A percentile compares a stretch with the other conserved stretches of the same genome.
Conservation (phyloP, 2,329 filamentous ascomycete species). For the Didymella lethalis region DNA sequence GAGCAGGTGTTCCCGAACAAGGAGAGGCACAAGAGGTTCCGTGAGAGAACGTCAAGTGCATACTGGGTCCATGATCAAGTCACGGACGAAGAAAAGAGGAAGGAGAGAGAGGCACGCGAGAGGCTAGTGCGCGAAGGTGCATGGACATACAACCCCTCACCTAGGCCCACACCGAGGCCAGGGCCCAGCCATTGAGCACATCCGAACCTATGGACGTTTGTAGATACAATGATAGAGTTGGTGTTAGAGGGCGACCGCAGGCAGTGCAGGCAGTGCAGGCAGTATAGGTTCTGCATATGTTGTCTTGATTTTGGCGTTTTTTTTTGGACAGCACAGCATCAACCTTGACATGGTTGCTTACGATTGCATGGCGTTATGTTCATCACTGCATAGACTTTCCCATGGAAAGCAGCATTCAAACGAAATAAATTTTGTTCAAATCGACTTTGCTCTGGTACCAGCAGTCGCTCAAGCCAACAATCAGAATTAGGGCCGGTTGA, state of each 20-base stretch:
- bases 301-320: slow-evolving; percentile 13
- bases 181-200: slow-evolving; percentile 17
- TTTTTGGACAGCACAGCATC: slow-evolving; percentile 10
- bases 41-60: slow-evolving; percentile 89
- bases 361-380: slow-evolving; percentile 19
- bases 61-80: slow-evolving; percentile 89
- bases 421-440: slow-evolving; percentile 1
- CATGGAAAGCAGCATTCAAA: slow-evolving; percentile 17
- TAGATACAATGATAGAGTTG: slow-evolving; percentile 9
- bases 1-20: slow-evolving; percentile 87
- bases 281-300: background rate
- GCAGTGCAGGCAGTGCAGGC: background rate
- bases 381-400: slow-evolving; percentile 13
- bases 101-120: slow-evolving; percentile 80
- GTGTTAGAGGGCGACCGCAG: slow-evolving; percentile 1
- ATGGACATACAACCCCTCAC: slow-evolving; percentile 63
- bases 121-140: slow-evolving; percentile 82
- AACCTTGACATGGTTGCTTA: slow-evolving; percentile 16
- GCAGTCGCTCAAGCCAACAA: no score
- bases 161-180: slow-evolving; percentile 34
- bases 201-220: background rate
- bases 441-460: background rate
- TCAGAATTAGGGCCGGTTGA: slow-evolving; percentile 7
- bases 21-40: slow-evolving; percentile 86
- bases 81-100: slow-evolving; percentile 85